A percentile compares a stretch with the other conserved stretches of the same genome.
Conservation (phyloP, 2,329 filamentous ascomycete species). For the Monilinia polystroma region DNA sequence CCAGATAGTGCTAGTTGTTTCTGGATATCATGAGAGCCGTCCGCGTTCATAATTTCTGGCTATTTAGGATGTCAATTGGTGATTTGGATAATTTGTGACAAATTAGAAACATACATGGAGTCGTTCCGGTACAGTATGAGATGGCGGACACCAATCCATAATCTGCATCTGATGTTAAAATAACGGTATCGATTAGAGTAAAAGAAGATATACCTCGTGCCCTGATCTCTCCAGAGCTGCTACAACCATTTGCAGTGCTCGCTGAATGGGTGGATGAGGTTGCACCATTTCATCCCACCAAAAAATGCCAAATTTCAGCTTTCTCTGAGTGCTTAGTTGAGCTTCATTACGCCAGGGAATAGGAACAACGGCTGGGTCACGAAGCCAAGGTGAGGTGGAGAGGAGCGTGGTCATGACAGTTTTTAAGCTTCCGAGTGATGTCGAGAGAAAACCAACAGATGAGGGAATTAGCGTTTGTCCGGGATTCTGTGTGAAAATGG, state of each 20-base stretch:
- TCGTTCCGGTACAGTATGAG: conserved; percentile 18
- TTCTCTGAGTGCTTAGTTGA: conserved; percentile 31
- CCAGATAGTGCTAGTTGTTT: conserved; percentile 18
- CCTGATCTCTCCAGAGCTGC: not conserved
- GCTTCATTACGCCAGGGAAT: conserved; percentile 58
- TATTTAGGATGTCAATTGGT: not conserved
- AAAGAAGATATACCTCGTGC: not conserved
- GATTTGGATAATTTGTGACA: too few species aligned
- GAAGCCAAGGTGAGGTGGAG: conserved; percentile 58
- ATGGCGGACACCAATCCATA: conserved; percentile 15
- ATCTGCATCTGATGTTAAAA: conserved; percentile 9
- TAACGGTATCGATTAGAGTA: too few species aligned
- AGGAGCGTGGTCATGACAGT: conserved; percentile 56
- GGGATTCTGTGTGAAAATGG: conserved; percentile 11
- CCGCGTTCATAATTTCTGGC: conserved; percentile 19
- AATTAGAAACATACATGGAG: conserved; percentile 5
- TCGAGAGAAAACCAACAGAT: conserved; percentile 60
- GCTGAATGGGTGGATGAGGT: conserved; percentile 55
- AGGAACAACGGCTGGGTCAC: conserved; percentile 61
- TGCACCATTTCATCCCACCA: conserved; percentile 50
- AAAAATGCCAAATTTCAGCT: conserved; percentile 54
- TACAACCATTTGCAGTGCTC: conserved; percentile 50
- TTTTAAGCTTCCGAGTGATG: conserved; percentile 51
- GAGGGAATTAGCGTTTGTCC: conserved; percentile 61
- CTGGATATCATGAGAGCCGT: conserved; percentile 19